Evolutionary conservation across 495 filamentous ascomycete species (phyloP).

Genomic region (Penicillium silybi): DNA sequence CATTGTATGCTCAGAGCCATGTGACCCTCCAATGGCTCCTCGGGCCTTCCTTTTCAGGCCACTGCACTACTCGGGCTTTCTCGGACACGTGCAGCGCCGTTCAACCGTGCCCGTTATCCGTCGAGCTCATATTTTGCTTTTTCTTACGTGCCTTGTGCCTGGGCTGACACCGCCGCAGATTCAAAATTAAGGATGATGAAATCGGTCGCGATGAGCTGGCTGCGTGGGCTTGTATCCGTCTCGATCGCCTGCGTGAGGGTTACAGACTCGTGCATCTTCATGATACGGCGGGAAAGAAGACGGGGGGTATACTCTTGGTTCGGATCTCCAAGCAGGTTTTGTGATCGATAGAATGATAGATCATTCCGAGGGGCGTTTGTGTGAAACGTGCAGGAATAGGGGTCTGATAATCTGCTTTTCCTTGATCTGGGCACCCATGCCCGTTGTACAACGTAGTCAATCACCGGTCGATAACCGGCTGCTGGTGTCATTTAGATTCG

Average conservation of each 20-base stretch:
- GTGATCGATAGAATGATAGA: slow-evolving; percentile 8
- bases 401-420: background rate
- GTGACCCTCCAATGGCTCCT: background rate
- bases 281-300: slow-evolving; percentile 57
- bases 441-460: slow-evolving; percentile 2
- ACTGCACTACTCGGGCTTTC: background rate
- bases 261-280: slow-evolving; percentile 72
- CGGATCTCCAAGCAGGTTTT: slow-evolving; percentile 56
- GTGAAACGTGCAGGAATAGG: background rate
- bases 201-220: slow-evolving; percentile 70
- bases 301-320: slow-evolving; percentile 64
- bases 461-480: background rate
- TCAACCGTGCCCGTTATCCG: background rate
- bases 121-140: background rate
- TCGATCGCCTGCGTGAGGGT: slow-evolving; percentile 72
- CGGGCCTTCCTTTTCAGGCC: background rate
- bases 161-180: slow-evolving; percentile 45
- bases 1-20: background rate
- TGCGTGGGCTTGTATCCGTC: slow-evolving; percentile 82
- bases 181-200: slow-evolving; percentile 83
- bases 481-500: background rate
- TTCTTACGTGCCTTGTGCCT: background rate
- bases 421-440: slow-evolving; percentile 5
- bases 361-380: slow-evolving; percentile 6
- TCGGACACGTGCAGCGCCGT: slow-evolving; percentile 4